Evolutionary conservation across 306 rosid genomes (phyloP).

Genomic region (Vigna angularis): DNA sequence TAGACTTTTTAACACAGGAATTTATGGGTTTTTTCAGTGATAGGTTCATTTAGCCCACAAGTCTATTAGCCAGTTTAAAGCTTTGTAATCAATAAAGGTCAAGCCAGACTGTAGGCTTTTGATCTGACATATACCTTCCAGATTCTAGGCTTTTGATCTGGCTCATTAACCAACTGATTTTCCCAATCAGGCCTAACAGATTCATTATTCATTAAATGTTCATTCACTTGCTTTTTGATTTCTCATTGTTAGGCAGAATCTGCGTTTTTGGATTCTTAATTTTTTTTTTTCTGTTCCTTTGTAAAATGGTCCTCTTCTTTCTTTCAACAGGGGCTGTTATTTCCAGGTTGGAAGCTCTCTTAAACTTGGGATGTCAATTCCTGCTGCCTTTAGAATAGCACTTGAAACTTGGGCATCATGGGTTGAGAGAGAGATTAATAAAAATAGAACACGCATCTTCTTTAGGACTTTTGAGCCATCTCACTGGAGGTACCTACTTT

Average conservation of each 20-base stretch:
- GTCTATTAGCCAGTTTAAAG: too few relatives aligned
- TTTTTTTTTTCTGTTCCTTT: not conserved
- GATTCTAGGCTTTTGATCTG: not conserved
- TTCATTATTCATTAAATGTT: slow-evolving; percentile 25
- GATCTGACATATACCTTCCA: not conserved
- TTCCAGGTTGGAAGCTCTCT: slow-evolving; percentile 72
- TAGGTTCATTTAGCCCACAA: too few relatives aligned
- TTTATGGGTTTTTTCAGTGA: too few relatives aligned
- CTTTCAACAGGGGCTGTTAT: slow-evolving; percentile 75
- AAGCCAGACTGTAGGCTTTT: not conserved
- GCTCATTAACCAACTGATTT: not conserved
- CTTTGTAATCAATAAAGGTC: too few relatives aligned
- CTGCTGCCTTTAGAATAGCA: slow-evolving; percentile 67
- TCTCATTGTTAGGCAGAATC: slow-evolving; percentile 22
- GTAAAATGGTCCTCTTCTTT: slow-evolving; percentile 33
- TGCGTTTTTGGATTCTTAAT: slow-evolving; percentile 11
- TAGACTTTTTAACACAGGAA: too few relatives aligned
- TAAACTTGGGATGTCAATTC: slow-evolving; percentile 73
- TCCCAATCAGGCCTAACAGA: not conserved
- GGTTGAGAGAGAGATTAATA: slow-evolving; percentile 66
- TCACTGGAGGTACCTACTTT: slow-evolving; percentile 80
- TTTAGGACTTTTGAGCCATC: slow-evolving; percentile 88
- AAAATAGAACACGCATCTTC: slow-evolving; percentile 66
- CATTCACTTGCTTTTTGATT: slow-evolving; percentile 19
- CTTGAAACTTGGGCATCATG: slow-evolving; percentile 81